Base-by-base conservation (phyloP, 2,329 filamentous ascomycete species). In the Diaporthe vexans region DNA sequence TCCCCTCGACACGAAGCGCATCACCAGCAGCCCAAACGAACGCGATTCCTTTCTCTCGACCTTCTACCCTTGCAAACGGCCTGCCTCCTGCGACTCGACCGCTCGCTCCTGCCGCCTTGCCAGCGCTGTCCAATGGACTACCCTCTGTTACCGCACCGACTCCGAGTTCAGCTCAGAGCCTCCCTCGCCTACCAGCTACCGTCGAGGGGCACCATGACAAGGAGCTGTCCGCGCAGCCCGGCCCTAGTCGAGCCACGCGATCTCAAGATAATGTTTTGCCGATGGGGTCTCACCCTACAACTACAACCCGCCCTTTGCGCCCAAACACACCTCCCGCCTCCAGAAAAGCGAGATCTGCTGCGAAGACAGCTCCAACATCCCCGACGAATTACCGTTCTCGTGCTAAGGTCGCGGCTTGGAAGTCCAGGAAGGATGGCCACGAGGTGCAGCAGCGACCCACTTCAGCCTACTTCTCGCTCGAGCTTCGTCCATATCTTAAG, bases 401-500 rank as follows among this genome's bases (percentile, higher is more conserved):
- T 11, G 75, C 75, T n/a, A 75, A 71, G 48, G 71, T 65, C 46
- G 73, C 71, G 51, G 74, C 76, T 0, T 79, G 77, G 77, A 77
- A 77, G 65, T 77, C 75, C 57, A 72, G 48, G 11, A 67, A 72
- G 11, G 43, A 29, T 1, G 35, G 54, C 9, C 63, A 40, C 4
- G 46, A 61, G 29, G 35, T 56, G 51, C 9, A 35, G 21, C 26
- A 37, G 21, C 46, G n/a, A 29, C 15, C 37, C 10, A n/a, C 37
- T 6, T 65, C 63, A 3, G 59, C 59, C 3, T 76, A 58, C 67
- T 75, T 75, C 37, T 61, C 75, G 2, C 33, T 76, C 15, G 11
- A 46, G 11, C 70, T 65, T 17, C 79, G 77, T 0, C 81, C 82
- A 0, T 83, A 83, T 19, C 37, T 78, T 0, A 57, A 75, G 7